Evolutionary conservation across 1,139 yeast species (phyloP).

Genomic region (Hansenula anomala): DNA sequence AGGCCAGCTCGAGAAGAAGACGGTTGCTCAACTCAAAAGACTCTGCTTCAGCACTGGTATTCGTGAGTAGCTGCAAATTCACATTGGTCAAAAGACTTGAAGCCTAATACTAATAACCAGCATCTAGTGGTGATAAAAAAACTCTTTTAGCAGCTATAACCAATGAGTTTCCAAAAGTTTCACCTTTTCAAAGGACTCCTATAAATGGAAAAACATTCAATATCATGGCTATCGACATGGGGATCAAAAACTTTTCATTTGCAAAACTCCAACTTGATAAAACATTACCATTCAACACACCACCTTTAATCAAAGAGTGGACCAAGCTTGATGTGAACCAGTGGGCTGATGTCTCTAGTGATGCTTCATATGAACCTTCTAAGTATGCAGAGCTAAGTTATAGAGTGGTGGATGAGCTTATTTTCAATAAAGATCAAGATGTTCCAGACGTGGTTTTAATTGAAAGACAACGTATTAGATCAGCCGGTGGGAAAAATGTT

Average conservation of each 20-base stretch:
- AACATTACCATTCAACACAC: slow-evolving; percentile 16
- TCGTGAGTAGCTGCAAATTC: neutral
- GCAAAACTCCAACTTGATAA: slow-evolving; percentile 20
- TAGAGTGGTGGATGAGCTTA: slow-evolving; percentile 17
- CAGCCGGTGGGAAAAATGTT: slow-evolving; percentile 37
- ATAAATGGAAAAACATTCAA: slow-evolving; percentile 15
- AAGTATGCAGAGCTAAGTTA: slow-evolving; percentile 19
- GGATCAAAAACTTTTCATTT: slow-evolving; percentile 38
- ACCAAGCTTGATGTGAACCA: slow-evolving; percentile 34
- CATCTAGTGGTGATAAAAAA: slow-evolving; percentile 11
- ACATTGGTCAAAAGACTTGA: neutral
- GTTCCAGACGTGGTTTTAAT: slow-evolving; percentile 39
- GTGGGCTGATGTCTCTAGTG: slow-evolving; percentile 22
- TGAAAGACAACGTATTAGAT: slow-evolving; percentile 44
- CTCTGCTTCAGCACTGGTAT: slow-evolving; percentile 17
- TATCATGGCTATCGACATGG: slow-evolving; percentile 38
- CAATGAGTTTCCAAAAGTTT: slow-evolving; percentile 3
- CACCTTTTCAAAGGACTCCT: slow-evolving; percentile 9
- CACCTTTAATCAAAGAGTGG: slow-evolving; percentile 37
- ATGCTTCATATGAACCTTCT: slow-evolving; percentile 16
- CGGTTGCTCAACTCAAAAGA: slow-evolving; percentile 10
- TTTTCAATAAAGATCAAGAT: slow-evolving; percentile 9
- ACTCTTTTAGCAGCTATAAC: slow-evolving; percentile 4
- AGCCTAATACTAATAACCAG: neutral
- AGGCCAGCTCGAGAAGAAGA: slow-evolving; percentile 8